Percentiles rank a stretch among this genome's conserved stretches.
These are phyloP conservation scores for Fusarium sp. DNA, from an alignment of 2,329 filamentous ascomycete species.

Conservation along the genomic window DNA sequence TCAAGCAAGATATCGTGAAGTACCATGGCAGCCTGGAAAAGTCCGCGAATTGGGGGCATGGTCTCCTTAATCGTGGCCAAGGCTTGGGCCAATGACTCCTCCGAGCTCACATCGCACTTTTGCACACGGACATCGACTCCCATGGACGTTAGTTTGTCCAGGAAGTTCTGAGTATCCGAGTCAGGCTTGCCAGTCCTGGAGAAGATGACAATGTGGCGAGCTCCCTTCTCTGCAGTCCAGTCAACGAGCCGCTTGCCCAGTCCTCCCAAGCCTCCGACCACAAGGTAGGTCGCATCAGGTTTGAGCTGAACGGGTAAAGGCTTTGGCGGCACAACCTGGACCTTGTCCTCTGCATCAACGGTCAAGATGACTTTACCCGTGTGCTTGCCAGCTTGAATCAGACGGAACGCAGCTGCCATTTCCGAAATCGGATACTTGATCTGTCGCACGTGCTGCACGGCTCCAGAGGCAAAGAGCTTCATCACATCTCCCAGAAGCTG, in stretches of 20 bases:
- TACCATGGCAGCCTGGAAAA: neutral
- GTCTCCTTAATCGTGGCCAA: neutral
- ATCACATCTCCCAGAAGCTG: neutral
- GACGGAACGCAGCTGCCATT: neutral
- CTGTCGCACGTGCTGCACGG: conserved; percentile 1
- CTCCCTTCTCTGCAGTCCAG: neutral
- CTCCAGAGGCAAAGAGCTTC: neutral
- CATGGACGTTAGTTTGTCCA: neutral
- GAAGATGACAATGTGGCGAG: neutral
- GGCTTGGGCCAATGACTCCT: neutral
- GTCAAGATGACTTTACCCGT: neutral
- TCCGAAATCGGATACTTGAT: conserved; percentile 1
- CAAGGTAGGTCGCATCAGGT: neutral
- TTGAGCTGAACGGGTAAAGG: neutral
- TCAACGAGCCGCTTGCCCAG: neutral
- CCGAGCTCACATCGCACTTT: neutral
- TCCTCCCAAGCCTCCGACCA: conserved; percentile 2
- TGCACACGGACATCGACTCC: neutral
- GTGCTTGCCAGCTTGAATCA: conserved; percentile 2
- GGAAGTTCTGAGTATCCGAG: neutral
- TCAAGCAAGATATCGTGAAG: neutral
- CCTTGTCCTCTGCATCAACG: neutral
- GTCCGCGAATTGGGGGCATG: neutral
- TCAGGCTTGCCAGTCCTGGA: neutral
- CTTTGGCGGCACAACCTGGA: neutral